Base-by-base conservation (phyloP, 345 rosid genomes). In the Brassica cretica region DNA sequence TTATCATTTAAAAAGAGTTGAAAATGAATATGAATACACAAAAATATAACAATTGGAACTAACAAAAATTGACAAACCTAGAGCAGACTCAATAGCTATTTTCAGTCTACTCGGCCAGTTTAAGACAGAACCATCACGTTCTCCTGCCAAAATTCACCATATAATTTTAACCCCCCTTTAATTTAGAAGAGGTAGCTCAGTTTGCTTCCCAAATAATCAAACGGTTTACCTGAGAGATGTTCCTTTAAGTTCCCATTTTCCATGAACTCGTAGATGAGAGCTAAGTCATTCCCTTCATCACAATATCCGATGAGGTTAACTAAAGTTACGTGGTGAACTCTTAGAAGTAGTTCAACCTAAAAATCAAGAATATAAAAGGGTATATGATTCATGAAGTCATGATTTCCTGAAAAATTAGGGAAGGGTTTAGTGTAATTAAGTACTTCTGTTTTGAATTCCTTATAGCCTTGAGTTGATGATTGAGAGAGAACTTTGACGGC, bases 401-500 rank as follows among this genome's bases (percentile, higher is more conserved):
- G 25, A 25, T 7, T 62, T n/a, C 41, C 7, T 15, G 24, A 53
- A 53, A 53, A 53, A 6, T 53, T 1, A 2, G 18, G 14, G 14
- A 21, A 65, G 49, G 37, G 7, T 18, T 7, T 53, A 64, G 4
- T 35, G 49, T 41, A 27, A 29, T 14, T 10, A 2, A 18, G 5
- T 16, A 88, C 91, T 79, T 85, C 91, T 9, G 88, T 66, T 64
- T 77, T 80, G 44, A 88, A 88, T 71, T 86, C 78, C 18, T 77
- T 79, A 5, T 71, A 79, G 7, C 91, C 89, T 64, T 85, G 87
- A 33, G 15, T 64, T 53, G 89, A 81, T 16, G 80, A 76, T n/a
- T 51, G 68, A 68, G 89, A 86, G 2, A 86, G 82, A 83, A 88
- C 67, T 72, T 88, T 86, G 1, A 86, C 89, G 1, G 90, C 88